These are phyloP conservation scores for Acacia acuminata DNA, from an alignment of 306 rosid species.

Conservation along the genomic window DNA sequence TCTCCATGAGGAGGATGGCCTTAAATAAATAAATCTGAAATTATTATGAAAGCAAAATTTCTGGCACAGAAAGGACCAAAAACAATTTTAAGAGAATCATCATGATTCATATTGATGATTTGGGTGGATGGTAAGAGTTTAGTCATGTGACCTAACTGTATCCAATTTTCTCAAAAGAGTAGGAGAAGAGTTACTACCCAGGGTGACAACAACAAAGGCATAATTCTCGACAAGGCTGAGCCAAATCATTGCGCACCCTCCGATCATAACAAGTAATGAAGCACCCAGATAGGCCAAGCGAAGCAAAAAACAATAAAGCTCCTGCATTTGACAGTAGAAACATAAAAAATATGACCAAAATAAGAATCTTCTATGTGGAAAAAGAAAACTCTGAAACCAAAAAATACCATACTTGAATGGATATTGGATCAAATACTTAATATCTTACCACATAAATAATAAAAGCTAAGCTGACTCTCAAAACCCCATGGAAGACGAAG, in stretches of 20 bases:
- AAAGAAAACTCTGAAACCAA: slow-evolving; percentile 12
- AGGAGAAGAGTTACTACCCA: slow-evolving; percentile 60
- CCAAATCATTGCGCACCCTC: slow-evolving; percentile 94
- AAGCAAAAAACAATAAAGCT: slow-evolving; percentile 85
- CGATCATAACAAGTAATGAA: slow-evolving; percentile 98
- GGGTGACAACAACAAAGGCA: slow-evolving; percentile 99
- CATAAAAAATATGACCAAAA: slow-evolving; percentile 5
- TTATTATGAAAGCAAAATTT: background rate
- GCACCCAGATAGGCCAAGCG: slow-evolving; percentile 98
- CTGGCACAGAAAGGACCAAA: background rate
- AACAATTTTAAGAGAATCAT: background rate
- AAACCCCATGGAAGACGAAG: slow-evolving; percentile 89
- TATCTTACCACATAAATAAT: slow-evolving; percentile 81
- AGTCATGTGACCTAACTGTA: slow-evolving; percentile 11
- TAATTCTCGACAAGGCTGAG: slow-evolving; percentile 98
- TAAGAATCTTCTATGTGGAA: background rate
- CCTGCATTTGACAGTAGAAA: slow-evolving; percentile 56
- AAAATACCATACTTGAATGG: slow-evolving; percentile 19
- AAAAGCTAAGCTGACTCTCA: slow-evolving; percentile 79
- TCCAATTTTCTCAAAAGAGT: slow-evolving; percentile 2
- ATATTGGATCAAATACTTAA: slow-evolving; percentile 48
- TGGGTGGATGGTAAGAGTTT: slow-evolving; percentile 11
- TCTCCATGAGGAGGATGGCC: slow-evolving; percentile 7
- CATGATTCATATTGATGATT: slow-evolving; percentile 10
- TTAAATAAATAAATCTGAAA: slow-evolving; percentile 12